Evolutionary conservation across 2,329 filamentous ascomycete species (phyloP).

Genomic region (Amylocarpus encephaloides): DNA sequence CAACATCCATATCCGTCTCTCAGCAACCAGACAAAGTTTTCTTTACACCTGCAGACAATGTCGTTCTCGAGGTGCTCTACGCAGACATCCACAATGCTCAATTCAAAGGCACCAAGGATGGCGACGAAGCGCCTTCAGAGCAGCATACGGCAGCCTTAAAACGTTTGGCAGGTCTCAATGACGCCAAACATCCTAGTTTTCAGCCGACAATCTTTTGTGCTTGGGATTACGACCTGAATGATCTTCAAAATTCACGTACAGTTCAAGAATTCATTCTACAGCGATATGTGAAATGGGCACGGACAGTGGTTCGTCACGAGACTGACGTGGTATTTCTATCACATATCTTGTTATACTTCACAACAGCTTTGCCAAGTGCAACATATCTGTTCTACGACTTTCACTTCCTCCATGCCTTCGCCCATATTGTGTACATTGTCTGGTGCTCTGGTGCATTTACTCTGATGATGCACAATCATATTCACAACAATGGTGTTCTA

Average conservation of each 20-base stretch:
- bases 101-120: not conserved
- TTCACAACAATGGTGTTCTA: slow-evolving; percentile 68
- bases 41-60: slow-evolving; percentile 5
- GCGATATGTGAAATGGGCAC: slow-evolving; percentile 19
- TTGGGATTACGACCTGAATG: slow-evolving; percentile 18
- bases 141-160: not conserved
- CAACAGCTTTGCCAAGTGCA: slow-evolving; percentile 64
- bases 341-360: slow-evolving; percentile 66
- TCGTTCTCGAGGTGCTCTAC: slow-evolving; percentile 9
- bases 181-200: slow-evolving; percentile 12
- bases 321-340: slow-evolving; percentile 73
- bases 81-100: slow-evolving; percentile 6
- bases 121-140: not conserved
- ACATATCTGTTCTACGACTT: slow-evolving; percentile 59
- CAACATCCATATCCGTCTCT: slow-evolving; percentile 5
- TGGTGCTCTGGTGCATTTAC: slow-evolving; percentile 71
- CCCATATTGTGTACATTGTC: slow-evolving; percentile 59
- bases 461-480: slow-evolving; percentile 79
- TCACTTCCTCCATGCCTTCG: slow-evolving; percentile 58
- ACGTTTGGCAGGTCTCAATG: not conserved
- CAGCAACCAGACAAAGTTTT: slow-evolving; percentile 3
- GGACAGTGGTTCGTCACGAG: slow-evolving; percentile 18
- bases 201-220: slow-evolving; percentile 21
- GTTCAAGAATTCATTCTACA: slow-evolving; percentile 9
- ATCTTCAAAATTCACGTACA: slow-evolving; percentile 12